Conservation (phyloP, 2,329 filamentous ascomycete species). For the Aspergillus fumigatiaffinis region DNA sequence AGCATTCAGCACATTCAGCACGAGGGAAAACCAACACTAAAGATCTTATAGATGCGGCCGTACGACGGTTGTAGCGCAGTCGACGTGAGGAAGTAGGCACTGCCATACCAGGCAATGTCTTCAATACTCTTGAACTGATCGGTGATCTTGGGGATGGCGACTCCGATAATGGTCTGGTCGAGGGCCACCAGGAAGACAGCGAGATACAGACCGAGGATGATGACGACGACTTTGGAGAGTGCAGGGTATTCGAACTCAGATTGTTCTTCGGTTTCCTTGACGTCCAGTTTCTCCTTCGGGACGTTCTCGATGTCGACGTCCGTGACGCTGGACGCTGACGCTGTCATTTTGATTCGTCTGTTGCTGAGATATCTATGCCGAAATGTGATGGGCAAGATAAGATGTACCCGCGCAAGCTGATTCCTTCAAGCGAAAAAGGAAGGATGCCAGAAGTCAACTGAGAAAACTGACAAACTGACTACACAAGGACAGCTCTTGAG, state of each 20-base stretch:
- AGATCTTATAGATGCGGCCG: constrained; percentile 55
- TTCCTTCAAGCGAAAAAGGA: background rate
- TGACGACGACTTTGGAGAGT: constrained; percentile 15
- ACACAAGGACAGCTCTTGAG: background rate
- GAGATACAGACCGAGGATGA: constrained; percentile 22
- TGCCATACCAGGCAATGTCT: constrained; percentile 63
- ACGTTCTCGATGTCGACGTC: background rate
- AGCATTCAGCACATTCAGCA: constrained; percentile 15
- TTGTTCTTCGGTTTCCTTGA: background rate
- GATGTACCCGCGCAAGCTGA: background rate
- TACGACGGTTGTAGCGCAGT: constrained; percentile 5
- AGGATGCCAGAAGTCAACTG: background rate
- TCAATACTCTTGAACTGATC: constrained; percentile 29
- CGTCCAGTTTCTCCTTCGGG: background rate
- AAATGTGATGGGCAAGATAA: background rate
- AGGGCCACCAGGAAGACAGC: constrained; percentile 24
- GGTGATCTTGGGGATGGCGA: constrained; percentile 22
- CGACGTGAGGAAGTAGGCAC: constrained; percentile 35
- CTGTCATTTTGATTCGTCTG: background rate
- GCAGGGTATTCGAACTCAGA: constrained; percentile 14
- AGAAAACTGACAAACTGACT: background rate
- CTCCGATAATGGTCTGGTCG: constrained; percentile 42
- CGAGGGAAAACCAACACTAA: constrained; percentile 1
- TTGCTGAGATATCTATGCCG: background rate
- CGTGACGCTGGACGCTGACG: background rate